Base-by-base conservation (phyloP, 228 moss, liverwort and hornwort genomes). In the Sphagnum magellanicum region DNA sequence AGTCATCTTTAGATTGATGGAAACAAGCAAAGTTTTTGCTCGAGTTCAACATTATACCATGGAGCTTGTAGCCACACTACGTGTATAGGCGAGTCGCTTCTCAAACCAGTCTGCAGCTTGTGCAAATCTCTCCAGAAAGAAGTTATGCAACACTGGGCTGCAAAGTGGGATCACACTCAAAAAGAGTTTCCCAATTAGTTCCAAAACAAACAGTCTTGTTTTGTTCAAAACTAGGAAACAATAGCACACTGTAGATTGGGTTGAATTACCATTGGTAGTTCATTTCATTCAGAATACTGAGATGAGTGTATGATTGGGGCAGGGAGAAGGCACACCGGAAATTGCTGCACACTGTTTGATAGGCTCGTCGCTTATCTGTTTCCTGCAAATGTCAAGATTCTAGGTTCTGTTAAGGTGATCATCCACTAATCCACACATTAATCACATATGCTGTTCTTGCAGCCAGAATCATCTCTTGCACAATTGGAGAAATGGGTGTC, bases 91-190 rank as follows among this genome's bases (percentile, higher is more conserved):
- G 68, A 98, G 90, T 49, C 98, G 88, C 76, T 90, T 98, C 81
- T 93, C 98, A 65, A 98, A 98, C 98, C 98, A 94, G 50, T 87
- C 84, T 72, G 87, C 90, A 64, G 94, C 82, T 80, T 83, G 90
- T 2, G 83, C 67, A 63, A 93, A 98, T 63, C 83, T 90, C 68
- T 98, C 98, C 70, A 94, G 74, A 70, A 98, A 98, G 65, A 98
- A 98, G 71, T 98, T 84, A 72, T 98, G 98, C 93, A 94, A 88
- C 4, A 98, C 94, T 74, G 98, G 98, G 60, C 97, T 97, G 91
- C 72, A 67, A 63, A 70, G 49, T 50, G 13, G 32, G 32, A 32
- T 32, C 32, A 32, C 32, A 32, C 32, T 32, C 32, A 67, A 50
- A 8, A 5, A 70, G 58, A 8, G 58, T 32, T 11, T 5, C 14